Evolutionary conservation across 2,329 filamentous ascomycete genomes (phyloP).

Genomic region (Cercospora sesami): DNA sequence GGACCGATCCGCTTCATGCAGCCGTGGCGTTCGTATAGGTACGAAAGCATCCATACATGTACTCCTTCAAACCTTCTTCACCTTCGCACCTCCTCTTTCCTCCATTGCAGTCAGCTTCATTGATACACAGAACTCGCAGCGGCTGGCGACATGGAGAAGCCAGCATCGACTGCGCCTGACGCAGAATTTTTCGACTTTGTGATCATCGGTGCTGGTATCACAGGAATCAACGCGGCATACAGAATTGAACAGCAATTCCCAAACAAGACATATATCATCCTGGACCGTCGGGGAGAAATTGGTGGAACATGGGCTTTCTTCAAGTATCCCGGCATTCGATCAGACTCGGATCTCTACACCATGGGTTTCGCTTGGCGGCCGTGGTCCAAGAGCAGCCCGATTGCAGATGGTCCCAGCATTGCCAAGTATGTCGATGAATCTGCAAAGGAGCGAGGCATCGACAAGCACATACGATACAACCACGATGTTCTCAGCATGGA

Average conservation of each 20-base stretch:
- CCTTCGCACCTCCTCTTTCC: background rate
- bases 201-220: slow-evolving; percentile 71
- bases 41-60: background rate
- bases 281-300: slow-evolving; percentile 66
- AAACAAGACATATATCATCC: slow-evolving; percentile 59
- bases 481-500: slow-evolving; percentile 45
- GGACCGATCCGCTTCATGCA: background rate
- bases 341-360: slow-evolving; percentile 51
- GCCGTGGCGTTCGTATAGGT: slow-evolving; percentile 5
- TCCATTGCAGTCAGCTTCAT: background rate
- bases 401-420: slow-evolving; percentile 48
- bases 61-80: background rate
- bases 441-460: slow-evolving; percentile 45
- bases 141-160: background rate
- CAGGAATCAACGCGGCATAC: slow-evolving; percentile 72
- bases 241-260: slow-evolving; percentile 52
- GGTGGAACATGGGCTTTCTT: slow-evolving; percentile 80
- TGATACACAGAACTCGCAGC: background rate
- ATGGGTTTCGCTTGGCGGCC: slow-evolving; percentile 66
- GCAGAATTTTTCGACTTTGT: slow-evolving; percentile 39
- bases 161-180: background rate
- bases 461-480: slow-evolving; percentile 46
- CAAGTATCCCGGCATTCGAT: slow-evolving; percentile 65
- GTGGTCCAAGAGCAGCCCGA: slow-evolving; percentile 56
- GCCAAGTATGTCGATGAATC: slow-evolving; percentile 46